Conservation (phyloP, 2,329 filamentous ascomycete species). For the Orbilia brochopaga region DNA sequence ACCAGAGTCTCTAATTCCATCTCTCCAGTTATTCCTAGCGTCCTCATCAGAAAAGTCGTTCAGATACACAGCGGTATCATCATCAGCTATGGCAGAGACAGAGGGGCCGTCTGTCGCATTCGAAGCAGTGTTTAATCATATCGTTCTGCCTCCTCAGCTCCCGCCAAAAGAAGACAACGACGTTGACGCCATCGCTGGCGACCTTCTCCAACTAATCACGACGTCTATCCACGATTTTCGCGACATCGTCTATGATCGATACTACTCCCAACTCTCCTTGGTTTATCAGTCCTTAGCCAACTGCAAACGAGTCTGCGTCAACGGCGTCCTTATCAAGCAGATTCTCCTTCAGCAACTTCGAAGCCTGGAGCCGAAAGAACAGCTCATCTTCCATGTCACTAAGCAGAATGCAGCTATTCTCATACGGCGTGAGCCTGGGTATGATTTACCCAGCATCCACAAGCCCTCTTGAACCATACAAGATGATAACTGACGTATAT, state of each 20-base stretch:
- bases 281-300: constrained; percentile 48
- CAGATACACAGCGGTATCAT: neutral
- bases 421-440: constrained; percentile 57
- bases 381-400: constrained; percentile 60
- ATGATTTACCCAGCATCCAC: constrained; percentile 47
- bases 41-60: no score
- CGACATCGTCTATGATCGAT: constrained; percentile 42
- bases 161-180: constrained; percentile 57
- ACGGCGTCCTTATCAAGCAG: constrained; percentile 51
- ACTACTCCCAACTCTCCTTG: constrained; percentile 48
- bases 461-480: no score
- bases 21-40: no score
- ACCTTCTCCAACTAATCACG: constrained; percentile 55
- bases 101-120: neutral
- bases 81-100: neutral
- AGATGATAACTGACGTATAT: no score
- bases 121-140: constrained; percentile 57
- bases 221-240: constrained; percentile 51
- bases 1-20: no score
- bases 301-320: constrained; percentile 50
- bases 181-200: constrained; percentile 55
- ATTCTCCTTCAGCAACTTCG: constrained; percentile 56
- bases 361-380: constrained; percentile 54
- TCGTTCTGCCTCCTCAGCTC: constrained; percentile 60
- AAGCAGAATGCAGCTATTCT: constrained; percentile 63